phyloP scores from a whole-genome alignment of 192 early-diverging fungal genomes.

The Backusella parvicylindrica region DNA sequence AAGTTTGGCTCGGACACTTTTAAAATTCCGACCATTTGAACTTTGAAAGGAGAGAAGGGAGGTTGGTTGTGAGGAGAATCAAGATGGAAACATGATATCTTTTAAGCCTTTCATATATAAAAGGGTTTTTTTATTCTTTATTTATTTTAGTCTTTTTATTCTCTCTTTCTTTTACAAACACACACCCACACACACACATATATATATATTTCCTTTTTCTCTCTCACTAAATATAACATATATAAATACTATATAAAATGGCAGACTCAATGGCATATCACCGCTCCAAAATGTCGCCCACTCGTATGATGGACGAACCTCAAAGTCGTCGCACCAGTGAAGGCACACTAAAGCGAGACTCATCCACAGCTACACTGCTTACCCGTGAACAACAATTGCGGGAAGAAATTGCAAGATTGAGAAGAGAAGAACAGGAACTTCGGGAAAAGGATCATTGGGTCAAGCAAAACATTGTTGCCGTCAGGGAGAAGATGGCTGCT shows the following conservation, averaged over 20 bases:
- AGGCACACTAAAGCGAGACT: constrained; percentile 4
- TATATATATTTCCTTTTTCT: not conserved
- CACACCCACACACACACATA: no score
- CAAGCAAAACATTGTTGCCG: constrained; percentile 25
- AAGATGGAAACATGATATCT: not conserved
- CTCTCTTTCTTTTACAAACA: not conserved
- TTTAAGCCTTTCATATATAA: not conserved
- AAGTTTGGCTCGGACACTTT: not conserved
- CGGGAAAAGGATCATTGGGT: constrained; percentile 28
- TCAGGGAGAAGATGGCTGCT: constrained; percentile 27
- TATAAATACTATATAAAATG: not conserved
- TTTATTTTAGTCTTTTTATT: not conserved
- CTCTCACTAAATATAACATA: not conserved
- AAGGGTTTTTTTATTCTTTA: not conserved
- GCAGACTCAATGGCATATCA: constrained; percentile 12
- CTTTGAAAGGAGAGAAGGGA: not conserved
- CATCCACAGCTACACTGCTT: constrained; percentile 14
- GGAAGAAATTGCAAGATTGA: constrained; percentile 30
- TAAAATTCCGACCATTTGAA: not conserved
- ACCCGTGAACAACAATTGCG: constrained; percentile 29
- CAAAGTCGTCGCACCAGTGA: not conserved
- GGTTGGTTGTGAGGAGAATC: not conserved
- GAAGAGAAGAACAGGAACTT: constrained; percentile 30
- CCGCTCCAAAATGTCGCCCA: constrained; percentile 20
- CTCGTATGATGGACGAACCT: constrained; percentile 14